Evolutionary conservation across 1,139 yeast species (phyloP).

Genomic region (Yamadazyma friedrichii): DNA sequence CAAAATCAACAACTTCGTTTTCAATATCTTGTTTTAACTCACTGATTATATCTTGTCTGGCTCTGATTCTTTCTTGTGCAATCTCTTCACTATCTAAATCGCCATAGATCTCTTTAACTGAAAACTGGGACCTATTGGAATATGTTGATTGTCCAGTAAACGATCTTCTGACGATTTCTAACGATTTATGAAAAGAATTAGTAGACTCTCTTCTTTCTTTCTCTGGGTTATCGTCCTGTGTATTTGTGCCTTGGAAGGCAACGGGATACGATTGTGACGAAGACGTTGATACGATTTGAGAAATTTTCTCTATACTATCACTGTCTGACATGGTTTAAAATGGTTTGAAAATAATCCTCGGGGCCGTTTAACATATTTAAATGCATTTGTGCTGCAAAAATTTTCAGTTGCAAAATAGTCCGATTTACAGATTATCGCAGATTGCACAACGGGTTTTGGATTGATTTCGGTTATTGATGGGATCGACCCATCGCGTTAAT

Average conservation of each 20-base stretch:
- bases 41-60: slow-evolving; percentile 38
- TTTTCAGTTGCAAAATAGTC: slow-evolving; percentile 2
- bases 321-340: background rate
- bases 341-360: background rate
- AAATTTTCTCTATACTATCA: background rate
- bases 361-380: background rate
- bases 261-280: background rate
- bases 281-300: background rate
- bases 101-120: slow-evolving; percentile 37
- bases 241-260: background rate
- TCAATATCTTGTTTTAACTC: slow-evolving; percentile 26
- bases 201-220: slow-evolving; percentile 7
- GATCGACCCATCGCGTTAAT: no score
- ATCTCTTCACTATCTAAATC: slow-evolving; percentile 31
- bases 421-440: slow-evolving; percentile 1
- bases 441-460: background rate
- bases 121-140: slow-evolving; percentile 17
- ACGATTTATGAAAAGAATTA: slow-evolving; percentile 16
- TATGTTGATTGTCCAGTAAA: slow-evolving; percentile 13
- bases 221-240: background rate
- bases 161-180: slow-evolving; percentile 12
- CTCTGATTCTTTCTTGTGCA: slow-evolving; percentile 32
- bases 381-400: slow-evolving; percentile 2
- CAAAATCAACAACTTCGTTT: slow-evolving; percentile 8
- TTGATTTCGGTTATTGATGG: slow-evolving; percentile 5